Percentiles rank a stretch among this genome's conserved stretches.
Conservation (phyloP, 2,329 filamentous ascomycete genomes). For the Penicillium sp. region DNA sequence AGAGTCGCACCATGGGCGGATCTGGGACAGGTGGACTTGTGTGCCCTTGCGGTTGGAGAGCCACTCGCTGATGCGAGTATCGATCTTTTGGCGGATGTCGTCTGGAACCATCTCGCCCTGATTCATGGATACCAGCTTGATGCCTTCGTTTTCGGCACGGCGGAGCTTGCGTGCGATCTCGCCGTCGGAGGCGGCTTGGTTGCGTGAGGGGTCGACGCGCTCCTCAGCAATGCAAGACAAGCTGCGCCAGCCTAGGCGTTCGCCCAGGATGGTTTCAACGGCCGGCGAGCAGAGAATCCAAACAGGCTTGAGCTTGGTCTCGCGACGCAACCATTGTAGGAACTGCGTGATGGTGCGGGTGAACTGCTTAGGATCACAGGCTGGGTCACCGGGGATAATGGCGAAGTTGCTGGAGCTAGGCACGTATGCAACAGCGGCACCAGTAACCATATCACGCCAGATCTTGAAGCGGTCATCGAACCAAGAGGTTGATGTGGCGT, state of each 20-base stretch:
- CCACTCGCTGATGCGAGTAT: slow-evolving; percentile 78
- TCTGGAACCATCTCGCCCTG: slow-evolving; percentile 65
- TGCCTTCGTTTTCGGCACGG: slow-evolving; percentile 77
- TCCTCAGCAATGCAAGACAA: slow-evolving; percentile 88
- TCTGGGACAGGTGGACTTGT: slow-evolving; percentile 88
- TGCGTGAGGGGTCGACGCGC: slow-evolving; percentile 74
- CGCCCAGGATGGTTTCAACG: slow-evolving; percentile 76
- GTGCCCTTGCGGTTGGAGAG: slow-evolving; percentile 75
- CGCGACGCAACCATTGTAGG: slow-evolving; percentile 72
- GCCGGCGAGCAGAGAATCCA: slow-evolving; percentile 86
- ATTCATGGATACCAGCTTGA: slow-evolving; percentile 75
- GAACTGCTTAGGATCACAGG: slow-evolving; percentile 80
- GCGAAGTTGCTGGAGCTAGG: slow-evolving; percentile 70
- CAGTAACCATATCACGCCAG: slow-evolving; percentile 78
- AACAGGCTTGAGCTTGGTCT: slow-evolving; percentile 73
- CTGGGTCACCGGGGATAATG: slow-evolving; percentile 83
- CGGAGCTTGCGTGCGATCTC: slow-evolving; percentile 74
- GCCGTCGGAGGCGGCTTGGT: slow-evolving; percentile 65
- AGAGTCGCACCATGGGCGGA: slow-evolving; percentile 82
- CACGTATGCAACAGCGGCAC: slow-evolving; percentile 83
- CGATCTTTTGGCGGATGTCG: slow-evolving; percentile 68
- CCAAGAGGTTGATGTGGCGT: slow-evolving; percentile 93
- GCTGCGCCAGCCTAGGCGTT: slow-evolving; percentile 82
- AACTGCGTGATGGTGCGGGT: slow-evolving; percentile 72
- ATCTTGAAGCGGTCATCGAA: slow-evolving; percentile 84